Conservation (phyloP, 768 basidiomycete genomes). For the Auriscalpium microsporum region DNA sequence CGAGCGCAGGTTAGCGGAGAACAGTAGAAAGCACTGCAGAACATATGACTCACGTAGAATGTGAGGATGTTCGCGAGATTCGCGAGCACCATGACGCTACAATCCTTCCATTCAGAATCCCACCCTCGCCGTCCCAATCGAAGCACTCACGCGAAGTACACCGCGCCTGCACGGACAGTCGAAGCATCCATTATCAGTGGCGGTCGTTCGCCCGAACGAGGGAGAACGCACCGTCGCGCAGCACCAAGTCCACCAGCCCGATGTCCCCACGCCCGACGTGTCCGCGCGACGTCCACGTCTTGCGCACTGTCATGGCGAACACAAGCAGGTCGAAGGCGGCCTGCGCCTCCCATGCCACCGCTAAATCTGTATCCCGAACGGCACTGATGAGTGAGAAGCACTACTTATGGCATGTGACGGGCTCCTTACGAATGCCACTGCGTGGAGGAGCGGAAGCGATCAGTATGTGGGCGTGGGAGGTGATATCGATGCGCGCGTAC, state of each 20-base stretch:
- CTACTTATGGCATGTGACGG: neutral
- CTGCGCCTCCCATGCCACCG: constrained; percentile 41
- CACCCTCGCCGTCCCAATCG: too few species aligned
- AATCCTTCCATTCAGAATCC: too few species aligned
- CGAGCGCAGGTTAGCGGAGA: neutral
- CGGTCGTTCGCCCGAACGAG: neutral
- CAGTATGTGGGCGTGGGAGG: neutral
- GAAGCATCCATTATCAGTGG: neutral
- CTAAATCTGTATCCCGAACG: constrained; percentile 16
- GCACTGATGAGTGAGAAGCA: neutral
- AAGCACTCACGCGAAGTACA: constrained; percentile 45
- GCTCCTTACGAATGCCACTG: constrained; percentile 18
- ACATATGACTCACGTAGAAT: constrained; percentile 23
- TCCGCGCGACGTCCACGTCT: constrained; percentile 30
- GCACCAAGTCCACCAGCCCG: constrained; percentile 34
- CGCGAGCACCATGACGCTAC: constrained; percentile 43
- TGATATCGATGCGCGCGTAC: constrained; percentile 11
- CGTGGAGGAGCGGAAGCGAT: neutral
- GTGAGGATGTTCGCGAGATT: constrained; percentile 42
- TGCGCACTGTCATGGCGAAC: constrained; percentile 39
- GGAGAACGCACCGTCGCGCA: constrained; percentile 39
- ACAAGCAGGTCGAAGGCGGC: constrained; percentile 41
- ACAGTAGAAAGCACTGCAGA: neutral
- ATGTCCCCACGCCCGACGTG: constrained; percentile 20
- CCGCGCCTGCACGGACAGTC: constrained; percentile 29